Percentiles rank a stretch among this genome's conserved stretches.
Evolutionary conservation across 2,329 filamentous ascomycete genomes (phyloP).

Genomic region (Ophiostoma sp.): DNA sequence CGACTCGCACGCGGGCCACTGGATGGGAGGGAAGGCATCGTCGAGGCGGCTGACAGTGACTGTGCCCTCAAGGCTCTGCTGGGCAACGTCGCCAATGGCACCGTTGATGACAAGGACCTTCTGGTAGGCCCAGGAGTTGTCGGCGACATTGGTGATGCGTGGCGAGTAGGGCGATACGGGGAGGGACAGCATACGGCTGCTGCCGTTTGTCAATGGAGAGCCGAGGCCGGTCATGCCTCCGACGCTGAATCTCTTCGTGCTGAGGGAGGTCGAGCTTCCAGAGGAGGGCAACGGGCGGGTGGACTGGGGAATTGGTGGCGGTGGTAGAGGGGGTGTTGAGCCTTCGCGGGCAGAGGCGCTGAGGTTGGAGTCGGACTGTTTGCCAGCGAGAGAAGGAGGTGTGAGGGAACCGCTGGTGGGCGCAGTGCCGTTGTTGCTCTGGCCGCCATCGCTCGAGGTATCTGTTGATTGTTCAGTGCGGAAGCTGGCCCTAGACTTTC

Average conservation of each 20-base stretch:
- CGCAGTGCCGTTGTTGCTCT: constrained; percentile 51
- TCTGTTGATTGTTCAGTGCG: constrained; percentile 57
- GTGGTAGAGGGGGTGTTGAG: constrained; percentile 32
- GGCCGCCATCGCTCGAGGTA: constrained; percentile 55
- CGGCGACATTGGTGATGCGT: constrained; percentile 68
- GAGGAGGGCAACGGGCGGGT: constrained; percentile 31
- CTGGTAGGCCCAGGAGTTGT: constrained; percentile 87
- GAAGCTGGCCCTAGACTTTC: constrained; percentile 70
- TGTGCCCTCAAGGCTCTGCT: constrained; percentile 67
- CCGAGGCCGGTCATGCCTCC: constrained; percentile 58
- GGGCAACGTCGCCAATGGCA: constrained; percentile 66
- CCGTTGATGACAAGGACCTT: constrained; percentile 80
- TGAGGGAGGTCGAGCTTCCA: constrained; percentile 17
- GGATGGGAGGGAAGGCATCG: constrained; percentile 73
- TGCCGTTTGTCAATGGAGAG: constrained; percentile 49
- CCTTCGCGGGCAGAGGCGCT: constrained; percentile 44
- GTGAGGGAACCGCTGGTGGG: constrained; percentile 66
- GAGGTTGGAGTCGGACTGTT: constrained; percentile 59
- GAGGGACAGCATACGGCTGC: constrained; percentile 46
- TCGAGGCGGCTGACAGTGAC: constrained; percentile 76
- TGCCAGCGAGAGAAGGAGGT: constrained; percentile 61
- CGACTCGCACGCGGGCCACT: constrained; percentile 83
- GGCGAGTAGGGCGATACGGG: constrained; percentile 76
- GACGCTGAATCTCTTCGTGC: constrained; percentile 56
- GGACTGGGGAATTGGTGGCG: constrained; percentile 30